phyloP scores from a whole-genome alignment of 2,329 filamentous ascomycete species.

The Lachnellula suecica region DNA sequence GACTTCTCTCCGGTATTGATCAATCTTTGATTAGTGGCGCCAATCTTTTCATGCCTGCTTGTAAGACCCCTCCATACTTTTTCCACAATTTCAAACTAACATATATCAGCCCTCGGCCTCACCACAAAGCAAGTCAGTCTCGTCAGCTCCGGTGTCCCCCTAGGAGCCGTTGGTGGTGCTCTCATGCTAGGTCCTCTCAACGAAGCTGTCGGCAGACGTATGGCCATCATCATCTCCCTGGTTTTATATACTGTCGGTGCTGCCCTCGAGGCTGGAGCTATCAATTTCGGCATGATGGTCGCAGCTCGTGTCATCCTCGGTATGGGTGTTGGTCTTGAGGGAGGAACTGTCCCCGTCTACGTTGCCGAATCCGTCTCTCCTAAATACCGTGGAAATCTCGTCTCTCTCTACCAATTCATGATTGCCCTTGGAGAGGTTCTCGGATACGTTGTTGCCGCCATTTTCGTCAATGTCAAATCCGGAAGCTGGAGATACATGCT shows the following conservation, averaged over 20 bases:
- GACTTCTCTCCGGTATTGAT: constrained; percentile 69
- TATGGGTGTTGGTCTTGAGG: constrained; percentile 69
- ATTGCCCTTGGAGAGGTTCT: constrained; percentile 74
- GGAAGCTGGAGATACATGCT: constrained; percentile 76
- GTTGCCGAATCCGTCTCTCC: constrained; percentile 71
- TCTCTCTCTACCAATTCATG: constrained; percentile 74
- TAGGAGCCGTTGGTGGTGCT: constrained; percentile 70
- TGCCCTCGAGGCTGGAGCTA: constrained; percentile 64
- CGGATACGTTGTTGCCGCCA: constrained; percentile 70
- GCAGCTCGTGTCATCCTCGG: constrained; percentile 67
- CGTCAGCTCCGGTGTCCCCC: constrained; percentile 69
- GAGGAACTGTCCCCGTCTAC: constrained; percentile 73
- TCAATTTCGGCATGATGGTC: constrained; percentile 72
- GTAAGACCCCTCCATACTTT: constrained; percentile 8
- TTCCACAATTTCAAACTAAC: constrained; percentile 1
- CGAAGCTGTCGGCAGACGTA: constrained; percentile 64
- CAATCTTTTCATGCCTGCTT: constrained; percentile 60
- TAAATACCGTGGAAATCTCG: constrained; percentile 67
- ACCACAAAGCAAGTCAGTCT: constrained; percentile 58
- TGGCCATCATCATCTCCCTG: constrained; percentile 68
- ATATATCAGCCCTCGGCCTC: constrained; percentile 48
- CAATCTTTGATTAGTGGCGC: constrained; percentile 73
- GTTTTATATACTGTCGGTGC: constrained; percentile 70
- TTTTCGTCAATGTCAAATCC: constrained; percentile 62
- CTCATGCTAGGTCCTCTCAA: constrained; percentile 66